These are phyloP conservation scores for Lachnellula subtilissima DNA, from an alignment of 2,329 filamentous ascomycete genomes.

Conservation along the genomic window DNA sequence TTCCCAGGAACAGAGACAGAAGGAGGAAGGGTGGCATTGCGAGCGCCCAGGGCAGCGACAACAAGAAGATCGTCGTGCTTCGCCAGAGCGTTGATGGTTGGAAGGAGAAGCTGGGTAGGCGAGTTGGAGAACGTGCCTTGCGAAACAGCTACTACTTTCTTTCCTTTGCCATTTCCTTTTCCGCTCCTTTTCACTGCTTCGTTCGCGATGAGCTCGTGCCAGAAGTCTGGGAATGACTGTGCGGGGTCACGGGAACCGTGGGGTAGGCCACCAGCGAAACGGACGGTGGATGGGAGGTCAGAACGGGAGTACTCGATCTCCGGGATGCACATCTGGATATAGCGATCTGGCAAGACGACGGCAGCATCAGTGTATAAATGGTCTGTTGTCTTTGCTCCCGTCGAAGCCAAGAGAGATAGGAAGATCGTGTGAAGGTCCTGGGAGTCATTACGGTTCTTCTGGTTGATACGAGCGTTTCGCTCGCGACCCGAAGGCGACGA, in stretches of 20 bases:
- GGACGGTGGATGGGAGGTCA: conserved; percentile 35
- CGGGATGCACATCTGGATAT: conserved; percentile 32
- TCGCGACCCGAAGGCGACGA: conserved; percentile 33
- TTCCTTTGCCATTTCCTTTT: background rate
- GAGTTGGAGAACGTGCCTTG: conserved; percentile 32
- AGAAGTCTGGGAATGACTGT: conserved; percentile 38
- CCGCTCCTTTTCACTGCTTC: conserved; percentile 16
- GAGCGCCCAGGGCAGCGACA: conserved; percentile 27
- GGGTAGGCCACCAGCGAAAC: conserved; percentile 40
- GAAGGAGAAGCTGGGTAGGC: conserved; percentile 31
- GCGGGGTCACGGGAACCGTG: conserved; percentile 27
- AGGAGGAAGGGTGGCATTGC: conserved; percentile 25
- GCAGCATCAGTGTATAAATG: conserved; percentile 21
- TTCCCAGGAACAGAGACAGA: conserved; percentile 29
- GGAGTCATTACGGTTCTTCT: conserved; percentile 20
- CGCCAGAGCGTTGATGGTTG: conserved; percentile 32
- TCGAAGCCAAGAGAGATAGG: background rate
- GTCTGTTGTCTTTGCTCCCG: background rate
- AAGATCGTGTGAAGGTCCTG: background rate
- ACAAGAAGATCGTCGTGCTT: conserved; percentile 30
- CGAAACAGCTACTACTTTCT: conserved; percentile 33
- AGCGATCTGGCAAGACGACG: conserved; percentile 22
- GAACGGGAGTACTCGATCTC: conserved; percentile 32
- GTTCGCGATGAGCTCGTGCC: conserved; percentile 37
- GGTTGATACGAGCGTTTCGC: conserved; percentile 30